phyloP scores from a whole-genome alignment of 805 yeast species.

The Kodamaea jinghongensis region DNA sequence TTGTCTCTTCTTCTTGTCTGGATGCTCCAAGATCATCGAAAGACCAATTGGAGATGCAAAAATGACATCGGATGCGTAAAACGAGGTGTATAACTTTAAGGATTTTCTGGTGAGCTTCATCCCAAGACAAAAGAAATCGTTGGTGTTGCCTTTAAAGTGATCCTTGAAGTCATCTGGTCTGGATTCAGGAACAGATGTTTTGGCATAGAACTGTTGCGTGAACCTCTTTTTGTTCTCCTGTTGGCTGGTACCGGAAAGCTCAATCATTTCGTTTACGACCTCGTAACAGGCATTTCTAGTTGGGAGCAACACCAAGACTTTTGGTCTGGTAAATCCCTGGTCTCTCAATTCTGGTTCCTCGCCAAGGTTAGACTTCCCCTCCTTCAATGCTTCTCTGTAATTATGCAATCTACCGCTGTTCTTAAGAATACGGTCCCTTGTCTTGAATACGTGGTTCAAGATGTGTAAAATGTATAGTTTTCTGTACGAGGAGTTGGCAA shows the following conservation, averaged over 20 bases:
- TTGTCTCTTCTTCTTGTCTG: constrained; percentile 54
- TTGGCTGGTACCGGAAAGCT: constrained; percentile 65
- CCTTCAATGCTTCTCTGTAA: constrained; percentile 39
- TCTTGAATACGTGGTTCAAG: constrained; percentile 79
- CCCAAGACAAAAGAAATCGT: constrained; percentile 91
- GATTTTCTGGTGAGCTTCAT: constrained; percentile 86
- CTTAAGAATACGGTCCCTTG: constrained; percentile 80
- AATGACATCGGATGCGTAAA: constrained; percentile 80
- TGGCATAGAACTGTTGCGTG: constrained; percentile 61
- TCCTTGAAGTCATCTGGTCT: constrained; percentile 85
- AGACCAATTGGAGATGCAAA: constrained; percentile 92
- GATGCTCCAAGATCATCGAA: constrained; percentile 66
- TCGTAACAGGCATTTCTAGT: constrained; percentile 76
- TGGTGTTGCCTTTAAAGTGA: constrained; percentile 82
- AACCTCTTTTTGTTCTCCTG: constrained; percentile 81
- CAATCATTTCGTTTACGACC: constrained; percentile 59
- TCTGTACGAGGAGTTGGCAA: constrained; percentile 54
- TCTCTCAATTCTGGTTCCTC: constrained; percentile 70
- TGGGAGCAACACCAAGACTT: constrained; percentile 77
- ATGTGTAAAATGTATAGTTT: constrained; percentile 67
- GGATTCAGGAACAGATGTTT: constrained; percentile 43
- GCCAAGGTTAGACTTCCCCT: constrained; percentile 27
- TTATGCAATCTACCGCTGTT: constrained; percentile 59
- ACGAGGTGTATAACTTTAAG: constrained; percentile 76
- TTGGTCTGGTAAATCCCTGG: constrained; percentile 95